phyloP scores from a whole-genome alignment of 345 rosid species.

The Viola odorata region DNA sequence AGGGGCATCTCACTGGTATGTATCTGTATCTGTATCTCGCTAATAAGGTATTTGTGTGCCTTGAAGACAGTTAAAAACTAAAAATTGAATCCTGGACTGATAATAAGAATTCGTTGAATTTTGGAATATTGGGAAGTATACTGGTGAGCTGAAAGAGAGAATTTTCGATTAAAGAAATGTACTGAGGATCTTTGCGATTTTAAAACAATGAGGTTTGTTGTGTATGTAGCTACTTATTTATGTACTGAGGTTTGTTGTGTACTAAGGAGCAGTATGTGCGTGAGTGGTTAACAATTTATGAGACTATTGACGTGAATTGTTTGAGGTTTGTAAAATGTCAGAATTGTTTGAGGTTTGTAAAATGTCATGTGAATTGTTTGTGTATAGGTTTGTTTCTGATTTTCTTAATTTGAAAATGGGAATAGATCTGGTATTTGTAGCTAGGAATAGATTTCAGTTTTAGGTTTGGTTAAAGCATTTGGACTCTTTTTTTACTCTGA shows the following conservation, averaged over 20 bases:
- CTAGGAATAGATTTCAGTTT: conserved; percentile 2
- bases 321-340: not conserved
- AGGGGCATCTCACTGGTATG: conserved; percentile 55
- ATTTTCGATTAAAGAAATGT: too few relatives aligned
- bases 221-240: too few relatives aligned
- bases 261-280: not conserved
- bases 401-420: conserved; percentile 4
- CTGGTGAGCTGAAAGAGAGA: too few relatives aligned
- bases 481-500: conserved; percentile 35
- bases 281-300: not conserved
- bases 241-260: too few relatives aligned
- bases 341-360: not conserved
- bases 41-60: not conserved
- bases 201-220: too few relatives aligned
- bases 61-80: too few relatives aligned
- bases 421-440: not conserved
- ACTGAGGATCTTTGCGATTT: too few relatives aligned
- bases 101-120: too few relatives aligned
- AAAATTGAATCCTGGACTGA: not conserved
- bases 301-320: not conserved
- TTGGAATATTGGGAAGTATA: too few relatives aligned
- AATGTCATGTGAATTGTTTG: not conserved
- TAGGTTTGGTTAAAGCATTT: conserved; percentile 1
- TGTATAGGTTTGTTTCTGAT: not conserved
- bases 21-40: not conserved